Percentiles rank a stretch among this genome's conserved stretches.
Conservation (phyloP, 768 basidiomycete genomes). For the Calocera viscosa region DNA sequence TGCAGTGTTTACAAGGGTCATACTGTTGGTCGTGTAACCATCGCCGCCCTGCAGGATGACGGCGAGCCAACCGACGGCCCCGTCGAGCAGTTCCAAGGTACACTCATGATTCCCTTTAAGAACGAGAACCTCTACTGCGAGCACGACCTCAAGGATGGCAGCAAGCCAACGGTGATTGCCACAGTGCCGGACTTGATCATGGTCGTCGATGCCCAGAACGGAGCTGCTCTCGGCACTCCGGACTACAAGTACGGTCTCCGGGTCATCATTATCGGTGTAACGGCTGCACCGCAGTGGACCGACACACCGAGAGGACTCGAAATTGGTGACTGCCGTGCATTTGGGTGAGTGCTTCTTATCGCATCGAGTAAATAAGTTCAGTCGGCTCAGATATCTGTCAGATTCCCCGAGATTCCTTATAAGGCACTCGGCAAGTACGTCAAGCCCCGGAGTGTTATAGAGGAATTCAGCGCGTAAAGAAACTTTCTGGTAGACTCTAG, state of each 20-base stretch:
- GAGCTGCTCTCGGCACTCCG: conserved; percentile 22
- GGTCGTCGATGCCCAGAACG: conserved; percentile 22
- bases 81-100: conserved; percentile 2
- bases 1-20: conserved; percentile 28
- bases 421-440: background rate
- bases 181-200: conserved; percentile 24
- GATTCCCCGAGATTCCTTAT: background rate
- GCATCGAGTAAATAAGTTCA: too few relatives aligned
- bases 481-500: too few relatives aligned
- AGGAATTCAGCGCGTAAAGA: background rate
- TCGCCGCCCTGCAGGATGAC: background rate
- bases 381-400: too few relatives aligned
- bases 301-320: conserved; percentile 17
- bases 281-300: conserved; percentile 21
- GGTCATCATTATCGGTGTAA: conserved; percentile 19
- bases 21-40: conserved; percentile 16
- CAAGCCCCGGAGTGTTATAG: background rate
- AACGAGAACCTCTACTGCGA: conserved; percentile 12
- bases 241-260: conserved; percentile 23
- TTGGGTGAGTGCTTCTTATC: conserved; percentile 13
- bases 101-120: conserved; percentile 13
- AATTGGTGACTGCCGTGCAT: conserved; percentile 18
- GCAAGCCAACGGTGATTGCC: conserved; percentile 17
- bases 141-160: background rate
- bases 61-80: background rate